A percentile compares a stretch with the other conserved stretches of the same genome.
Evolutionary conservation across 2,329 filamentous ascomycete species (phyloP).

Genomic region (Sarocladiaceae sp.): DNA sequence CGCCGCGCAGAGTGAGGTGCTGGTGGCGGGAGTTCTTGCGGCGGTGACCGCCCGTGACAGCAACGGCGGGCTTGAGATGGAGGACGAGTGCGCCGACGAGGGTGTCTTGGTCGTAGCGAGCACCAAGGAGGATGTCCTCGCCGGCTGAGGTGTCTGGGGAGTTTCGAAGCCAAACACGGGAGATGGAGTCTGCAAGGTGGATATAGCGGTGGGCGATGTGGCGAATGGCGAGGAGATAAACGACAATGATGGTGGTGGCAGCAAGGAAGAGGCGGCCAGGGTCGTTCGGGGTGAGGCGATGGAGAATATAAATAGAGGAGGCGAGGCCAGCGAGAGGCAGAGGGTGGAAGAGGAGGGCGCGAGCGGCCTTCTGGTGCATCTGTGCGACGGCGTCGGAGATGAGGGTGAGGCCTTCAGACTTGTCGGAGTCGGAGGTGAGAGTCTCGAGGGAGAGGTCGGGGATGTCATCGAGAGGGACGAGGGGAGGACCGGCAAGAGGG

Average conservation of each 20-base stretch:
- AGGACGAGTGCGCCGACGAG: conserved; percentile 68
- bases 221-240: conserved; percentile 55
- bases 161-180: conserved; percentile 52
- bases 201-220: conserved; percentile 58
- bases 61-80: conserved; percentile 45
- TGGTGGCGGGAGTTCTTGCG: conserved; percentile 32
- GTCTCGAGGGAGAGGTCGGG: conserved; percentile 59
- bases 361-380: conserved; percentile 64
- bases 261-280: conserved; percentile 48
- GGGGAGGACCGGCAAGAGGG: conserved; percentile 31
- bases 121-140: conserved; percentile 54
- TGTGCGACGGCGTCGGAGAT: conserved; percentile 78
- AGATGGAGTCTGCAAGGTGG: conserved; percentile 52
- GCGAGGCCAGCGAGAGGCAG: conserved; percentile 43
- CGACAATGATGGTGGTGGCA: conserved; percentile 55
- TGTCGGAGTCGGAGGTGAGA: conserved; percentile 49
- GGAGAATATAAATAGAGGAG: conserved; percentile 34
- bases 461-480: conserved; percentile 39
- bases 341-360: conserved; percentile 58
- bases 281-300: conserved; percentile 42
- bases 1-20: conserved; percentile 40
- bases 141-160: neutral
- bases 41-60: conserved; percentile 14
- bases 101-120: conserved; percentile 55
- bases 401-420: conserved; percentile 61